phyloP scores from a whole-genome alignment of 2,329 filamentous ascomycete species.

The Zarea fungicola region DNA sequence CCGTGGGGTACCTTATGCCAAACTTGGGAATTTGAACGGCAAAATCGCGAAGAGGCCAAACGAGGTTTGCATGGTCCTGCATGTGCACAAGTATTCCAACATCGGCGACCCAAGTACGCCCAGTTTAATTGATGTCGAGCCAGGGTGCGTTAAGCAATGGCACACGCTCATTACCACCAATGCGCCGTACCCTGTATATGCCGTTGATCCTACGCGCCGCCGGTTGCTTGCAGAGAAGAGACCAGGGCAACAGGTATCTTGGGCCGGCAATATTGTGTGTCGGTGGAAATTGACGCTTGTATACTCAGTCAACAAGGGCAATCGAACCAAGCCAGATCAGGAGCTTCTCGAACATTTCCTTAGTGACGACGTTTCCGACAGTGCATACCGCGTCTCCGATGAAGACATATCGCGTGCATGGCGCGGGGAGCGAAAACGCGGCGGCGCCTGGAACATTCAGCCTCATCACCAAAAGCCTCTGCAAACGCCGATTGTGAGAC shows the following conservation, averaged over 20 bases:
- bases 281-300: constrained; percentile 40
- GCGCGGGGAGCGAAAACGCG: constrained; percentile 1
- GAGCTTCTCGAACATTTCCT: constrained; percentile 31
- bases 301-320: constrained; percentile 21
- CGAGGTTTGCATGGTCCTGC: constrained; percentile 36
- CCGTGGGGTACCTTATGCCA: constrained; percentile 34
- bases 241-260: too few species aligned
- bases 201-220: constrained; percentile 18
- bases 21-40: constrained; percentile 30
- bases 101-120: constrained; percentile 34
- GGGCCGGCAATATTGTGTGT: constrained; percentile 42
- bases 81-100: constrained; percentile 33
- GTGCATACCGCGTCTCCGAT: constrained; percentile 19
- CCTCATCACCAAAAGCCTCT: not conserved
- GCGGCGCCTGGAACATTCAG: constrained; percentile 13
- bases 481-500: not conserved
- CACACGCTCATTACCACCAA: constrained; percentile 53
- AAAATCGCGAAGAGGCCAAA: constrained; percentile 35
- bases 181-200: constrained; percentile 35
- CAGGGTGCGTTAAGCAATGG: constrained; percentile 32
- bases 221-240: too few species aligned
- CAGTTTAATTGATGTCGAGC: constrained; percentile 36
- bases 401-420: not conserved
- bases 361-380: constrained; percentile 25
- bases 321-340: constrained; percentile 25